Percentiles rank a stretch among this genome's conserved stretches.
Conservation (phyloP, 148 eudicot genomes). For the Camellia japonica region DNA sequence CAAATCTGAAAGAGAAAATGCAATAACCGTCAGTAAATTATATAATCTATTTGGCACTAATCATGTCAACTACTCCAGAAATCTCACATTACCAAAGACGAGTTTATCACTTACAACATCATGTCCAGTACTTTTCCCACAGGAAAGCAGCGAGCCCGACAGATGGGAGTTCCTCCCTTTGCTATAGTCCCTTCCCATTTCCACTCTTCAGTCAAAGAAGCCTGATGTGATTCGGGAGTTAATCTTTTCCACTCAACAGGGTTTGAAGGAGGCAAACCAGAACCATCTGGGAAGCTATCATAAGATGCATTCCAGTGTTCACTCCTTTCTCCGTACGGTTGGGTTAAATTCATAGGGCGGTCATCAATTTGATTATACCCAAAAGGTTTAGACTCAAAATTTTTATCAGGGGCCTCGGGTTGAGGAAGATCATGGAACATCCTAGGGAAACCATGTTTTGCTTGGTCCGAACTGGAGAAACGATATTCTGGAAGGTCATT, state of each 20-base stretch:
- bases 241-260: conserved; percentile 41
- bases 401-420: conserved; percentile 24
- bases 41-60: neutral
- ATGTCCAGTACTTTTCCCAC: conserved; percentile 77
- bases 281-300: conserved; percentile 41
- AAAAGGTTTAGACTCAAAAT: conserved; percentile 33
- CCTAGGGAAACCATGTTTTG: conserved; percentile 35
- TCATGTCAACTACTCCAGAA: conserved; percentile 1
- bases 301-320: conserved; percentile 41
- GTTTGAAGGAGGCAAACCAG: conserved; percentile 37
- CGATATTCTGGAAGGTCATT: conserved; percentile 77
- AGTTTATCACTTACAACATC: conserved; percentile 53
- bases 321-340: conserved; percentile 43
- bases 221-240: conserved; percentile 41
- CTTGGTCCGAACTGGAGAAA: conserved; percentile 48
- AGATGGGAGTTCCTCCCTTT: conserved; percentile 79
- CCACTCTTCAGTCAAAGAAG: conserved; percentile 52
- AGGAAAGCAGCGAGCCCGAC: conserved; percentile 91
- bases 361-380: conserved; percentile 43
- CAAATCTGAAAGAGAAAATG: too few relatives aligned
- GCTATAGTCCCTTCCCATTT: conserved; percentile 93
- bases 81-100: conserved; percentile 4
- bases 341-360: conserved; percentile 29
- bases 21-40: too few relatives aligned
- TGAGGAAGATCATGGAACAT: conserved; percentile 37